A percentile compares a stretch with the other conserved stretches of the same genome.
These are phyloP conservation scores for Lachnellula occidentalis DNA, from an alignment of 2,329 filamentous ascomycete species.

Conservation along the genomic window DNA sequence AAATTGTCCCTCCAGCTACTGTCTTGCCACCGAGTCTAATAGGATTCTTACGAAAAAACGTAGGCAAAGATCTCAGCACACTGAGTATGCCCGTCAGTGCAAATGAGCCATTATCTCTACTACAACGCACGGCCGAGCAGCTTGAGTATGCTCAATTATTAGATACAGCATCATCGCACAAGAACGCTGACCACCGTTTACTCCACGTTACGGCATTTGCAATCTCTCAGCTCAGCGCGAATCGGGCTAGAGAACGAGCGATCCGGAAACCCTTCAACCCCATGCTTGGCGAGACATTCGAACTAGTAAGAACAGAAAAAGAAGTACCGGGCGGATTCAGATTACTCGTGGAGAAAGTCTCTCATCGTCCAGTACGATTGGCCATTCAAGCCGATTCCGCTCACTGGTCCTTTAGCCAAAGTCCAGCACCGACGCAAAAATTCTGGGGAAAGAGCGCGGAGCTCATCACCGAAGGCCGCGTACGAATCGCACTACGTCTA, in stretches of 20 bases:
- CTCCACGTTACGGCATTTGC: slow-evolving; percentile 88
- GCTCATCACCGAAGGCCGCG: slow-evolving; percentile 84
- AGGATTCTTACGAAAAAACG: slow-evolving; percentile 91
- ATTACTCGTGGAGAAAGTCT: slow-evolving; percentile 92
- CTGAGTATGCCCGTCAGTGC: slow-evolving; percentile 97
- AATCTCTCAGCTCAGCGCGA: slow-evolving; percentile 76
- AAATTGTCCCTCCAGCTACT: slow-evolving; percentile 65
- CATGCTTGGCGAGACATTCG: slow-evolving; percentile 91
- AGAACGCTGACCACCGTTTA: slow-evolving; percentile 61
- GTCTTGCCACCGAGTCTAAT: slow-evolving; percentile 85
- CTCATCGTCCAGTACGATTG: slow-evolving; percentile 84
- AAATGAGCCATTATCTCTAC: slow-evolving; percentile 83
- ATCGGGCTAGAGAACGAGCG: slow-evolving; percentile 80
- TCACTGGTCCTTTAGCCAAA: slow-evolving; percentile 82
- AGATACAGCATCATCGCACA: slow-evolving; percentile 64
- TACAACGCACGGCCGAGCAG: slow-evolving; percentile 86
- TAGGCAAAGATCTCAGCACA: slow-evolving; percentile 93
- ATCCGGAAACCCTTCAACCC: slow-evolving; percentile 97
- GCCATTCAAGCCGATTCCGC: slow-evolving; percentile 88
- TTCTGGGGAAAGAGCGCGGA: slow-evolving; percentile 99
- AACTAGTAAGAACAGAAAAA: slow-evolving; percentile 80
- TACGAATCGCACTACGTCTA: slow-evolving; percentile 66
- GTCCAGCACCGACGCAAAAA: slow-evolving; percentile 84
- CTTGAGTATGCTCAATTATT: slow-evolving; percentile 85
- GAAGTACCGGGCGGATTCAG: slow-evolving; percentile 70